phyloP scores from a whole-genome alignment of 345 rosid genomes.

The Pelargonium nanum region DNA sequence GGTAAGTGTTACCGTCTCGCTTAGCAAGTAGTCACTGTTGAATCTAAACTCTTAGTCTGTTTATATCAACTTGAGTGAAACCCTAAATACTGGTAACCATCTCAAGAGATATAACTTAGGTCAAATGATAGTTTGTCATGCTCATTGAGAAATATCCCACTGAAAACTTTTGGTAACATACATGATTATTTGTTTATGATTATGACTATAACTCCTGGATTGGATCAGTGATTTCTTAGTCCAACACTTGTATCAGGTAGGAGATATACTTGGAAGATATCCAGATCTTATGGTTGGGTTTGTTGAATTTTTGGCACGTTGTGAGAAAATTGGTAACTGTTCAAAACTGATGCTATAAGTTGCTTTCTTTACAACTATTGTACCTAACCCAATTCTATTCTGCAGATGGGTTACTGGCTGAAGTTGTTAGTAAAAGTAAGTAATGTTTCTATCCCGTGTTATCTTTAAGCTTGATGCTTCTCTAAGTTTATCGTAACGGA shows the following conservation, averaged over 20 bases:
- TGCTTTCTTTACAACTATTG: constrained; percentile 1
- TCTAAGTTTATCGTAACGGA: neutral
- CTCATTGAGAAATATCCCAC: neutral
- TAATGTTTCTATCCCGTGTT: constrained; percentile 11
- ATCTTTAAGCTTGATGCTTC: constrained; percentile 7
- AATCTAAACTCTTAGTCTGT: neutral
- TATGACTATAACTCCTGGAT: no score
- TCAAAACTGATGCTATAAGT: constrained; percentile 2
- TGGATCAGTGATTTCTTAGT: constrained; percentile 1
- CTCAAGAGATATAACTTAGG: neutral
- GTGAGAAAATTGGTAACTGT: constrained; percentile 72
- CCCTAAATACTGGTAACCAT: neutral
- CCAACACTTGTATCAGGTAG: constrained; percentile 34
- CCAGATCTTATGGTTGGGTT: constrained; percentile 85
- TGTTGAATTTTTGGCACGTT: constrained; percentile 66
- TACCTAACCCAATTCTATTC: constrained; percentile 18
- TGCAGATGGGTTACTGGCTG: constrained; percentile 85
- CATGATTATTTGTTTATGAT: no score
- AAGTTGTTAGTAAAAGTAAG: constrained; percentile 81
- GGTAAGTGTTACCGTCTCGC: neutral
- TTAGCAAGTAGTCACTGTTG: neutral
- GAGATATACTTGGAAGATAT: constrained; percentile 63
- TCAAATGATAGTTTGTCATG: neutral
- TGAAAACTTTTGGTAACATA: neutral
- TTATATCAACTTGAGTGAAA: constrained; percentile 3